These are phyloP conservation scores for Termitomyces sp. DNA, from an alignment of 768 basidiomycete genomes.

Conservation along the genomic window DNA sequence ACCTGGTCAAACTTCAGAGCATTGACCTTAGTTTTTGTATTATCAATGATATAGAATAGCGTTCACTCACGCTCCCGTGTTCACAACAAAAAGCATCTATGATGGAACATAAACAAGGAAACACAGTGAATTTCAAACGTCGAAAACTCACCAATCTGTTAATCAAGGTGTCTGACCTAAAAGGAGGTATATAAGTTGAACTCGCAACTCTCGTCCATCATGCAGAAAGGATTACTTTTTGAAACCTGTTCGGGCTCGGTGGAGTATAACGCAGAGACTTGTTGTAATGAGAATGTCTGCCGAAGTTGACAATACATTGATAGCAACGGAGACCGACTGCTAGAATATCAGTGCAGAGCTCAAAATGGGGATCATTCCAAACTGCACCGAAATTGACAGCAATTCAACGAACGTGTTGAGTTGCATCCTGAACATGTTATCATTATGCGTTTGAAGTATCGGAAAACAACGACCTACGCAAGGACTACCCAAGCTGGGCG, in stretches of 20 bases:
- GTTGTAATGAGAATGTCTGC: constrained; percentile 45
- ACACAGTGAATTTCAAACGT: neutral
- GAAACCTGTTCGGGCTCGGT: constrained; percentile 46
- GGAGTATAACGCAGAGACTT: constrained; percentile 40
- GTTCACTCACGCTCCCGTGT: constrained; percentile 39
- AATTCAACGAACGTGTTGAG: constrained; percentile 31
- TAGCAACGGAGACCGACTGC: constrained; percentile 40
- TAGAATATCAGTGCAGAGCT: neutral
- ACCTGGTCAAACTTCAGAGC: constrained; percentile 30
- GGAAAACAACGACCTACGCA: constrained; percentile 24
- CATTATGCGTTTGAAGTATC: neutral
- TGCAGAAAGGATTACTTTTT: constrained; percentile 25
- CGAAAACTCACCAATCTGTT: constrained; percentile 32
- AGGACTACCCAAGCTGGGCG: constrained; percentile 34
- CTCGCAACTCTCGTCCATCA: neutral
- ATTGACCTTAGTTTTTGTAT: neutral
- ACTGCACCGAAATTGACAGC: constrained; percentile 28
- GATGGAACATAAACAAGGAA: neutral
- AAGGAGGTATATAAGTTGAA: neutral
- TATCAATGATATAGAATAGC: neutral
- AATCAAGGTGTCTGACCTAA: constrained; percentile 45
- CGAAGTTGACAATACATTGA: constrained; percentile 43
- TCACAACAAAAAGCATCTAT: constrained; percentile 51
- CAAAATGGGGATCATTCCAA: neutral
- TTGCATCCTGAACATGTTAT: constrained; percentile 21